Conservation (phyloP, 257 asterid species). For the Haberlea rhodopensis region DNA sequence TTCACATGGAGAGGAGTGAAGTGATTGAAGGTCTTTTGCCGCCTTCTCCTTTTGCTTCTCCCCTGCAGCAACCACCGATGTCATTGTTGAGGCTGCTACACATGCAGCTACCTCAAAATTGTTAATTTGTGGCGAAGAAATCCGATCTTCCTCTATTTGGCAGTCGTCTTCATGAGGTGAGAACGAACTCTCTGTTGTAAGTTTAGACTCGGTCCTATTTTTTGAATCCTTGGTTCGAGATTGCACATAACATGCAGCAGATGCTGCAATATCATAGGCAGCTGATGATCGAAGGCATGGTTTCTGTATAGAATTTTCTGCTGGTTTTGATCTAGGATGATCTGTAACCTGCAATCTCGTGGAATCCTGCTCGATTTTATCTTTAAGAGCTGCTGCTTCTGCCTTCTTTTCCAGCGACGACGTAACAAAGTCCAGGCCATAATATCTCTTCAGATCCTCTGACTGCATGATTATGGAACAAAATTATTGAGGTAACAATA, state of each 20-base stretch:
- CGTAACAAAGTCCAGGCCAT: conserved; percentile 71
- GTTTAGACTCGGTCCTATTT: conserved; percentile 30
- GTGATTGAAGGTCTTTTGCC: conserved; percentile 79
- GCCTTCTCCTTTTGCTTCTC: conserved; percentile 71
- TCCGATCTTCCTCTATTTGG: conserved; percentile 24
- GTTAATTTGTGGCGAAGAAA: conserved; percentile 22
- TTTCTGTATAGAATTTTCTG: conserved; percentile 21
- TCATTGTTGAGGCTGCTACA: conserved; percentile 80
- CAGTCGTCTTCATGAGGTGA: conserved; percentile 5
- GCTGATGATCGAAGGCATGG: conserved; percentile 34
- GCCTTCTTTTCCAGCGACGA: conserved; percentile 73
- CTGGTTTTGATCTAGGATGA: conserved; percentile 24
- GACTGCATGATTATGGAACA: conserved; percentile 44
- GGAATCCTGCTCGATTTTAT: conserved; percentile 43
- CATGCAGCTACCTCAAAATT: conserved; percentile 69
- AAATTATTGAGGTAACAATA: background rate
- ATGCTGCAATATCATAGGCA: conserved; percentile 81
- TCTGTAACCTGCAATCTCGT: conserved; percentile 5
- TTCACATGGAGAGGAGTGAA: conserved; percentile 79
- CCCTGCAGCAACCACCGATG: conserved; percentile 82
- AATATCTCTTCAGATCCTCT: conserved; percentile 58
- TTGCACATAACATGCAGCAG: conserved; percentile 74
- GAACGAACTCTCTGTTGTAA: conserved; percentile 7
- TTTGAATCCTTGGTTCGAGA: conserved; percentile 43
- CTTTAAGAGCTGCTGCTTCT: conserved; percentile 51